These are phyloP conservation scores for Fusarium sp. DNA, from an alignment of 2,329 filamentous ascomycete species.

Conservation along the genomic window DNA sequence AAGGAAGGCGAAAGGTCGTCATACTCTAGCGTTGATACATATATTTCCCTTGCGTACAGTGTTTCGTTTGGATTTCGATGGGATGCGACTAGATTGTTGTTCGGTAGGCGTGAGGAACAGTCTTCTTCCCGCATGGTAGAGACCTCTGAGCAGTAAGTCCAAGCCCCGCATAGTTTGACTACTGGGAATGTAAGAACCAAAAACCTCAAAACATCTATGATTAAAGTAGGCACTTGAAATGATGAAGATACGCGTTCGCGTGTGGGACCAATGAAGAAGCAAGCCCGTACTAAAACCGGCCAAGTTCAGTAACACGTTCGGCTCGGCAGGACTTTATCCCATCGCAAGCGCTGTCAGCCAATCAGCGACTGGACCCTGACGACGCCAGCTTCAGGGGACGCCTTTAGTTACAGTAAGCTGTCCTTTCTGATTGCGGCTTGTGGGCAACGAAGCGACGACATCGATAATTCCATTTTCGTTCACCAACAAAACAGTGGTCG, in stretches of 20 bases:
- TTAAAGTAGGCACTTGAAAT: background rate
- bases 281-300: conserved; percentile 16
- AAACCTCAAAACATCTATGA: background rate
- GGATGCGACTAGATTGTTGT: too few species aligned
- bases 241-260: background rate
- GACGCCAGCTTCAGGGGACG: conserved; percentile 37
- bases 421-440: conserved; percentile 48
- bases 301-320: conserved; percentile 30
- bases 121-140: too few species aligned
- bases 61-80: too few species aligned
- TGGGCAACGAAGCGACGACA: conserved; percentile 36
- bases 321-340: conserved; percentile 49
- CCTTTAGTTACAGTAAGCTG: conserved; percentile 50
- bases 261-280: conserved; percentile 3
- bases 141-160: too few species aligned
- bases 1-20: too few species aligned
- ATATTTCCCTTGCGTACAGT: too few species aligned
- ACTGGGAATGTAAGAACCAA: background rate
- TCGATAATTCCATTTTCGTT: conserved; percentile 29
- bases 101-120: too few species aligned
- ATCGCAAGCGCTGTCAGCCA: conserved; percentile 29
- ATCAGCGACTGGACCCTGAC: conserved; percentile 46
- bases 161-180: too few species aligned
- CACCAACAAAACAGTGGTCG: conserved; percentile 17
- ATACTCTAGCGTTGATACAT: too few species aligned